Percentiles rank a stretch among this genome's conserved stretches.
Evolutionary conservation across 1,284 basidiomycete species (phyloP).

Genomic region (Amylostereum areolatum): DNA sequence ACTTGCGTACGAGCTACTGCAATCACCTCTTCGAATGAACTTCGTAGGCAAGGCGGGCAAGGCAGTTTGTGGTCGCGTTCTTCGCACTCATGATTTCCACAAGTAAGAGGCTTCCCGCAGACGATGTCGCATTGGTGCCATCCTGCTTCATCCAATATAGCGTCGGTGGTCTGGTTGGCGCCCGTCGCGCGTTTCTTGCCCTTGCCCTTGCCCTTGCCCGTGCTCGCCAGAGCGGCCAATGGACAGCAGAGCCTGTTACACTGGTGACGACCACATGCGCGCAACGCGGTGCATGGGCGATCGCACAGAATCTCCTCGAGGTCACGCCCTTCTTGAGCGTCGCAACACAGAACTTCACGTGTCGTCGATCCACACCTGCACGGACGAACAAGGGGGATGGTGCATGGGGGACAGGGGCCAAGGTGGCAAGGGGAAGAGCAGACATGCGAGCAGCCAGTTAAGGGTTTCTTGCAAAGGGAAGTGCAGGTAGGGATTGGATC

Average conservation of each 20-base stretch:
- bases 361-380: slow-evolving; percentile 78
- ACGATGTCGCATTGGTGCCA: slow-evolving; percentile 77
- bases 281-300: slow-evolving; percentile 65
- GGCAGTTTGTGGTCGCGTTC: slow-evolving; percentile 75
- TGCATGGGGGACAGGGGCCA: slow-evolving; percentile 72
- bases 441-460: slow-evolving; percentile 58
- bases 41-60: slow-evolving; percentile 78
- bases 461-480: slow-evolving; percentile 59
- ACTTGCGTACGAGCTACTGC: background rate
- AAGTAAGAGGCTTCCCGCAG: slow-evolving; percentile 67
- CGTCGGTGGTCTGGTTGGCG: slow-evolving; percentile 23
- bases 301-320: slow-evolving; percentile 69
- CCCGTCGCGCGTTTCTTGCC: slow-evolving; percentile 34
- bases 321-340: slow-evolving; percentile 29
- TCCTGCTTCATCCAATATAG: slow-evolving; percentile 43
- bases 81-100: slow-evolving; percentile 75
- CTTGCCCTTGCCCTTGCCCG: slow-evolving; percentile 57
- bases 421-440: slow-evolving; percentile 59
- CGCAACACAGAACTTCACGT: slow-evolving; percentile 42
- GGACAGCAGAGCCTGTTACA: slow-evolving; percentile 85
- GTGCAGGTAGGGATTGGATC: slow-evolving; percentile 78
- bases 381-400: slow-evolving; percentile 57
- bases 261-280: slow-evolving; percentile 77
- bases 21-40: slow-evolving; percentile 81
- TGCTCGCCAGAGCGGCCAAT: slow-evolving; percentile 53